Conservation (phyloP, 2,329 filamentous ascomycete species). For the Hymenoscyphus linearis region DNA sequence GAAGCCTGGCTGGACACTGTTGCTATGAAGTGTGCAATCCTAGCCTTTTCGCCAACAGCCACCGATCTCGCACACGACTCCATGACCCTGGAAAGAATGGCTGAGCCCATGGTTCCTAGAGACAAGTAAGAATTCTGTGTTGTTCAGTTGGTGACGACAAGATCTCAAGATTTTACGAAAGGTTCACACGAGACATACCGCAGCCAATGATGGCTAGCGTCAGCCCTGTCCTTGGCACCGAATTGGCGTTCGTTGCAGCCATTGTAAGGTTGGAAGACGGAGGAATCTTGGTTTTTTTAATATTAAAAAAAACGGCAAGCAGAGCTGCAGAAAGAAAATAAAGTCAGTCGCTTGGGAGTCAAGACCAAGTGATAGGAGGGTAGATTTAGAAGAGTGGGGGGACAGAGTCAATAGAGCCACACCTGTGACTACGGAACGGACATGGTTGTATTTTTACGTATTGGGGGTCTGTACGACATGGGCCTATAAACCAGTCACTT, state of each 20-base stretch:
- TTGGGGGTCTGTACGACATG: no score
- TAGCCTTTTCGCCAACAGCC: conserved; percentile 13
- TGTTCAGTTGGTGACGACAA: neutral
- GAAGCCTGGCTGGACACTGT: conserved; percentile 39
- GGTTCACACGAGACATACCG: conserved; percentile 12
- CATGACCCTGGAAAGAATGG: conserved; percentile 26
- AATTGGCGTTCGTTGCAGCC: neutral
- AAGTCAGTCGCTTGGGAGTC: no score
- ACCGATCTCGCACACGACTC: conserved; percentile 15
- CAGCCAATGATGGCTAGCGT: conserved; percentile 23
- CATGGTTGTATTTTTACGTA: no score
- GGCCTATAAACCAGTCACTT: no score
- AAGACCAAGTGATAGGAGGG: neutral
- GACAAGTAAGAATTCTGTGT: neutral
- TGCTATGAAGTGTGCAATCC: conserved; percentile 34
- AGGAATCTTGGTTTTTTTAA: neutral
- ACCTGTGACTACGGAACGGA: no score
- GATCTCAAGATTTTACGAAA: neutral
- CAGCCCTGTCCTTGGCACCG: conserved; percentile 3
- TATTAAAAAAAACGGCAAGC: neutral
- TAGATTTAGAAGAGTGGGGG: neutral
- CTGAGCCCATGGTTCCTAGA: conserved; percentile 27
- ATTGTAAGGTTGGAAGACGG: neutral
- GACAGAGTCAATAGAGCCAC: neutral
- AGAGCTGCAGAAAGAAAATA: neutral